Base-by-base conservation (phyloP, 2,329 filamentous ascomycete species). In the Phoma herbarum region DNA sequence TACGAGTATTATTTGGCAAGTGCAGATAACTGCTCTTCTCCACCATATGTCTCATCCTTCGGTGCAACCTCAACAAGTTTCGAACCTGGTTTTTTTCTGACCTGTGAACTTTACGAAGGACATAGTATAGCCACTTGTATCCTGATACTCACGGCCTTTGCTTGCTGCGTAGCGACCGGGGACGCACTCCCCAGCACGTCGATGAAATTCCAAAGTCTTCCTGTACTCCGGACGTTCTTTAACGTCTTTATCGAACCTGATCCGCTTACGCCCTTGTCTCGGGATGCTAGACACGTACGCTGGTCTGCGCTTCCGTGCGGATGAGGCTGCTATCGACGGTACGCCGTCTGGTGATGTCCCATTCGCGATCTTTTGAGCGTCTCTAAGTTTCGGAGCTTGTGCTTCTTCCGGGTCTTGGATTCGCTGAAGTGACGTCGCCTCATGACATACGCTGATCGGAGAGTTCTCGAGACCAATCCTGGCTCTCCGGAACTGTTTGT, bases 141-240 rank as follows among this genome's bases (percentile, higher is more conserved):
- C 73, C 22, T 72, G 55, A 41, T 63, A 72, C 45, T 70, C 67
- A 11, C 47, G 51, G 7, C 62, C 67, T 52, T 69, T 63, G 8
- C 64, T 62, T 11, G 67, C 62, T 25, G 66, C 69, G 50, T 72
- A 67, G n/a, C 69, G 58, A 6, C 73, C 73, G 4, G 55, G 68
- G 2, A 64, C 55, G 47, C 74, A 74, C 4, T 48, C 54, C 10
- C 67, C 56, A 20, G 57, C 60, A 22, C 42, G 47, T 3, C 73
- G 65, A 28, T 58, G 45, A 42, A 61, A 68, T 20, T 62, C 41
- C 7, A 52, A 31, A 44, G 45, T 61, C 14, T 41, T 48, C 16
- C 66, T 60, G 52, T 68, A 69, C 22, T 63, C 57, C 4, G 62
- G 55, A 22, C 64, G 61, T 14, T 68, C 66, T 23, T 69, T 53